These are phyloP conservation scores for Mortierella sp. DNA, from an alignment of 371 early-diverging fungal species.

Conservation along the genomic window DNA sequence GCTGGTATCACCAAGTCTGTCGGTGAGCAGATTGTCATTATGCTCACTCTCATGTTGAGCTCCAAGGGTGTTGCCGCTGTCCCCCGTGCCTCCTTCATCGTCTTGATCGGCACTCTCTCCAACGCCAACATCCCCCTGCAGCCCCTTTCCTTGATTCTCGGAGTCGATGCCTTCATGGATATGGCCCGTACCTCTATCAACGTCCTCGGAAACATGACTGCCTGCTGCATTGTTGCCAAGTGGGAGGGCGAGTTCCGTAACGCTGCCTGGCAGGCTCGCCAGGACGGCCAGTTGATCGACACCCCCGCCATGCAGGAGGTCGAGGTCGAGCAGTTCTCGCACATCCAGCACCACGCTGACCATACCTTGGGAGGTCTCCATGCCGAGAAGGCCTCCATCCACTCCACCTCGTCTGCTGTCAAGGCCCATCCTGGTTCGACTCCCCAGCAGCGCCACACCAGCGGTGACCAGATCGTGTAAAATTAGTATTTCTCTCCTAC, in stretches of 20 bases:
- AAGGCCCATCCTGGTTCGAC: neutral
- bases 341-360: constrained; percentile 17
- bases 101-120: constrained; percentile 68
- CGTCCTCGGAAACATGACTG: constrained; percentile 82
- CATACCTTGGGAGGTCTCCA: constrained; percentile 35
- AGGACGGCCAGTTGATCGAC: constrained; percentile 21
- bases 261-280: constrained; percentile 58
- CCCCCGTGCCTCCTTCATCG: constrained; percentile 80
- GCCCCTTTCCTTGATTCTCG: constrained; percentile 73
- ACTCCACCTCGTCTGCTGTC: constrained; percentile 31
- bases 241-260: constrained; percentile 83
- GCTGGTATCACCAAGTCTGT: constrained; percentile 69
- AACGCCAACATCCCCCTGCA: constrained; percentile 71
- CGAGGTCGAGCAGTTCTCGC: constrained; percentile 25
- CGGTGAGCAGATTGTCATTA: constrained; percentile 76
- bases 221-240: constrained; percentile 78
- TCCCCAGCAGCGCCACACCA: constrained; percentile 22
- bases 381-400: constrained; percentile 45
- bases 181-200: constrained; percentile 86
- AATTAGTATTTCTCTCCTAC: neutral
- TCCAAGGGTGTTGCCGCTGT: constrained; percentile 89
- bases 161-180: constrained; percentile 85
- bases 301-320: constrained; percentile 41
- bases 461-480: constrained; percentile 33
- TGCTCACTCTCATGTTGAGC: constrained; percentile 82